phyloP scores from a whole-genome alignment of 1,139 yeast species.

The Kodamaea sp. region DNA sequence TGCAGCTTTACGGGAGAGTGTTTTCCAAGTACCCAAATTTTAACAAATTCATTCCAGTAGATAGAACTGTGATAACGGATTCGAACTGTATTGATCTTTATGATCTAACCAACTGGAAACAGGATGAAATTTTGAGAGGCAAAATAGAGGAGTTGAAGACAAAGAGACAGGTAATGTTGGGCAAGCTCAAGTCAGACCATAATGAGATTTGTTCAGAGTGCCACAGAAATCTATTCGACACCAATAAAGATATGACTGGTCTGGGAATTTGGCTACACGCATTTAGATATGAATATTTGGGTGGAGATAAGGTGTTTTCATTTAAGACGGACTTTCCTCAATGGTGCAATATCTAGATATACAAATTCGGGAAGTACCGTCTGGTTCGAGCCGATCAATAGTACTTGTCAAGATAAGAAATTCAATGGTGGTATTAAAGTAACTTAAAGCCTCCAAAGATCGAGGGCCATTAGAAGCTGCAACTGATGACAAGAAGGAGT shows the following conservation, averaged over 20 bases:
- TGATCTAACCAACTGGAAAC: slow-evolving; percentile 16
- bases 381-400: no score
- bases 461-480: no score
- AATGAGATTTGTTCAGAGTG: slow-evolving; percentile 46
- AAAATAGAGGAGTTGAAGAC: slow-evolving; percentile 8
- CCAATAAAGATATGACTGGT: slow-evolving; percentile 38
- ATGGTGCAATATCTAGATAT: slow-evolving; percentile 42
- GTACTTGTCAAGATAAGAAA: no score
- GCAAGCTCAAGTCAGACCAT: slow-evolving; percentile 19
- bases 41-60: slow-evolving; percentile 8
- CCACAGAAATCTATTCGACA: slow-evolving; percentile 34
- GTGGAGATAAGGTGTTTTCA: slow-evolving; percentile 18
- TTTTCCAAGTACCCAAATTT: slow-evolving; percentile 20
- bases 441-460: no score
- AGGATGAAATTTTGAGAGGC: slow-evolving; percentile 12
- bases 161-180: slow-evolving; percentile 12
- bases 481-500: no score
- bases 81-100: slow-evolving; percentile 19
- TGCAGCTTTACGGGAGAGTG: slow-evolving; percentile 25
- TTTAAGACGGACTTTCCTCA: slow-evolving; percentile 39
- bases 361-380: no score
- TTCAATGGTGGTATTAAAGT: no score
- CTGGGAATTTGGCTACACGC: slow-evolving; percentile 62
- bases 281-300: slow-evolving; percentile 37
- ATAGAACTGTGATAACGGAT: slow-evolving; percentile 10